Evolutionary conservation across 306 rosid species (phyloP), one percentile per base, ranked within the genome.

Genomic region (Castanea mollissima): DNA sequence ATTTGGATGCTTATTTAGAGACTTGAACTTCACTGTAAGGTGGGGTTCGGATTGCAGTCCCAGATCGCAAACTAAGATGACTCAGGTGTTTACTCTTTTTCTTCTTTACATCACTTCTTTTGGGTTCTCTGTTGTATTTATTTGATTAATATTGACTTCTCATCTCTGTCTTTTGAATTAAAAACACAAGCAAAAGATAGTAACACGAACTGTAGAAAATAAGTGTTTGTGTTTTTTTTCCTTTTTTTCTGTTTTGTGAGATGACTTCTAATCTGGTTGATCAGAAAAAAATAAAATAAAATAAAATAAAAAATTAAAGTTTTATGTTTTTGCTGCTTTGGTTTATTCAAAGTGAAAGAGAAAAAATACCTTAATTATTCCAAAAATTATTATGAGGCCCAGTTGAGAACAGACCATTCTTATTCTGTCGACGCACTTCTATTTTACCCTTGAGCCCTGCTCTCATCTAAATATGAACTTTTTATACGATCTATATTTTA

Each of bases 21-120:
- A 16, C 19, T 32, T 68, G 51, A 38, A 67, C 55, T 44, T 73
- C 32, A 55, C 57, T 74, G 62, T 34, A 25, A 74, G 25, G n/a
- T 54, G 76, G 52, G 52, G 46, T 65, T 51, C 62, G 75, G 58
- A 69, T 59, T 57, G 23, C 68, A 74, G 54, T 16, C 51, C 29
- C 75, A 58, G 44, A 51, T 23, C 62, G 55, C 49, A 55, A 67
- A 32, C 75, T 20, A 31, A 56, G 23, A 58, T 8, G 49, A 74
- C 31, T n/a, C 74, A 69, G 83, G 56, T 83, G 62, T 64, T 19
- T 67, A 4, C 46, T 8, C 46, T 41, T 41, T 41, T 41, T 41
- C 46, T 41, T 41, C 46, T 41, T 41, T 41, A 41, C 46, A 41
- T 74, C 21, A 19, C n/a, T 35, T 19, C 57, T 71, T n/a, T 12